Base-by-base conservation (phyloP, 1,139 yeast genomes). In the Suhomyces kunorum region DNA sequence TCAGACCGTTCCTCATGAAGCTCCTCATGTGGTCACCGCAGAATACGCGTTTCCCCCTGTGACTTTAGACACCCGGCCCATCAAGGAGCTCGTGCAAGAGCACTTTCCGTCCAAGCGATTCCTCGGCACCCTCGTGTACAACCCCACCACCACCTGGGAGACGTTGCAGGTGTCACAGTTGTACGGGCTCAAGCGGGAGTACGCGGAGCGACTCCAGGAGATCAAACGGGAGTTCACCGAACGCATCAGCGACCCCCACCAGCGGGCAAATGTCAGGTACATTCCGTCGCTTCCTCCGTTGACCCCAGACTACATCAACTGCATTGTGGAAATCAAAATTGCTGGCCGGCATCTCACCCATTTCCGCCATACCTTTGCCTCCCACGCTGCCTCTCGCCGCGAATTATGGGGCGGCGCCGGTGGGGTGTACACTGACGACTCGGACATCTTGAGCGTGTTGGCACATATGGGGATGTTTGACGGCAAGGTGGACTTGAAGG, bases 331-430 rank as follows among this genome's bases (percentile, higher is more conserved):
- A 45, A 71, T 87, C 20, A 74, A 83, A 41, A 74, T 87, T n/a
- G 83, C 92, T 1, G 68, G 68, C 32, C 55, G 70, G 39, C 61
- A 57, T 42, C 56, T 69, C 25, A 55, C 59, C 24, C 44, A 49
- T 22, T 65, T 66, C 39, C 52, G 56, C 39, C 46, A 58, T 8
- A 58, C 56, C 12, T 71, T 74, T 42, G 63, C 63, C 20, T 66
- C 71, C 27, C 64, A 70, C 12, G 57, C 56, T 13, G 40, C 49
- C 14, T 36, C 49, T 28, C 71, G 76, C 44, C 67, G 95, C 30
- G 77, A 78, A 40, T 55, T 89, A 1, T 92, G 98, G 98, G 98
- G 98, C 2, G 87, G 96, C 0, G 89, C 84, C 38, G 56, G 68
- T 24, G 76, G 75, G 1, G 70, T 92, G 3, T 92, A 90, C 61